phyloP scores from a whole-genome alignment of 2,329 filamentous ascomycete species.

The Nemania serpens region DNA sequence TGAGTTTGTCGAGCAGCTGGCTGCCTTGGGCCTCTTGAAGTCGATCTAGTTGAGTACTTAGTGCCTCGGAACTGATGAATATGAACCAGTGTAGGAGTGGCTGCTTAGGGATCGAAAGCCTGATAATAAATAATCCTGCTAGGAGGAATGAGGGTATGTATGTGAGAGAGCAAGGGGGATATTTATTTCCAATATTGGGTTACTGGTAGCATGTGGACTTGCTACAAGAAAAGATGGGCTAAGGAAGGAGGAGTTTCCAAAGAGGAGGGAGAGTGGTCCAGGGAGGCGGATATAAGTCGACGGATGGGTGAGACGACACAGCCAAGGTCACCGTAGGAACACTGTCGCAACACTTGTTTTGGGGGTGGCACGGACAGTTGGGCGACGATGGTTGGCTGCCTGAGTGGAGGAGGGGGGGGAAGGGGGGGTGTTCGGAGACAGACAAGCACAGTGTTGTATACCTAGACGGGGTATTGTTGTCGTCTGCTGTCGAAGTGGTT shows the following conservation, averaged over 20 bases:
- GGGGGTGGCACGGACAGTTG: conserved; percentile 25
- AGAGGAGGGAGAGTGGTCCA: conserved; percentile 16
- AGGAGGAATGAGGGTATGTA: background rate
- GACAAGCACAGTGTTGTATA: no score
- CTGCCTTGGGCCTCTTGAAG: background rate
- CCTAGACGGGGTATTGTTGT: conserved; percentile 16
- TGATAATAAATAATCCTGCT: background rate
- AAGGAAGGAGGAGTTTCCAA: conserved; percentile 17
- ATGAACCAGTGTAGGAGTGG: background rate
- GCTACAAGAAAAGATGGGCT: conserved; percentile 15
- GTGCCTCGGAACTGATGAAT: background rate
- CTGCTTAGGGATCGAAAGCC: background rate
- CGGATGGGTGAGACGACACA: conserved; percentile 18
- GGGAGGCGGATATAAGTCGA: conserved; percentile 21
- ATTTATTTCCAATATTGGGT: background rate
- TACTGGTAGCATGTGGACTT: conserved; percentile 12
- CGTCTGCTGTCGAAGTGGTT: conserved; percentile 17
- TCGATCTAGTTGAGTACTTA: background rate
- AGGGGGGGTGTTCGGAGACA: conserved; percentile 10
- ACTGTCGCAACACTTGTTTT: conserved; percentile 26
- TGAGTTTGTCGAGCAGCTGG: no score
- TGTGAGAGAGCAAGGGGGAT: conserved; percentile 5
- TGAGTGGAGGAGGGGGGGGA: conserved; percentile 6
- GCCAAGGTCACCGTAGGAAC: conserved; percentile 29
- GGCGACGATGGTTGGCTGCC: conserved; percentile 23